These are phyloP conservation scores for Cyphellophora europaea DNA, from an alignment of 2,329 filamentous ascomycete genomes.

Conservation along the genomic window DNA sequence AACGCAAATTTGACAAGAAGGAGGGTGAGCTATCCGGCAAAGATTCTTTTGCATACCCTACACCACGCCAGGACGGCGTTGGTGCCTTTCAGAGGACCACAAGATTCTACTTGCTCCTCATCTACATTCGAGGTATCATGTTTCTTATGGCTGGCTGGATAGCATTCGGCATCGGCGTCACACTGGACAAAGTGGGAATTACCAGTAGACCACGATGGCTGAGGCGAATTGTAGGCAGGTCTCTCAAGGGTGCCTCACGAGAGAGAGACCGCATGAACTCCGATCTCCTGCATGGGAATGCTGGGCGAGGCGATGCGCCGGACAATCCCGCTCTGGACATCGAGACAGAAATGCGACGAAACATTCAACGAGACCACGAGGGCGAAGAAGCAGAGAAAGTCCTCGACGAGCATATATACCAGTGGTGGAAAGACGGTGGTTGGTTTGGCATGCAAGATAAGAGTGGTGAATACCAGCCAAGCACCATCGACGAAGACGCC, in stretches of 20 bases:
- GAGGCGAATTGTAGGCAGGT: constrained; percentile 24
- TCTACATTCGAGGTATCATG: constrained; percentile 68
- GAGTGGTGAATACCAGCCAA: constrained; percentile 66
- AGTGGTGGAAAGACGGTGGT: constrained; percentile 74
- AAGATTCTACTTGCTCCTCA: constrained; percentile 63
- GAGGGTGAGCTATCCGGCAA: constrained; percentile 16
- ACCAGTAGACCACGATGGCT: constrained; percentile 57
- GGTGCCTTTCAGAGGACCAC: constrained; percentile 70
- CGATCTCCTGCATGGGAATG: constrained; percentile 27
- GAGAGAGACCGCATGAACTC: constrained; percentile 18
- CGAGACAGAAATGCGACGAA: constrained; percentile 65
- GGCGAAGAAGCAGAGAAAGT: constrained; percentile 43
- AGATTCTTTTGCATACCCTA: constrained; percentile 25
- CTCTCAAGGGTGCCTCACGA: constrained; percentile 12
- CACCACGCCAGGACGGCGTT: constrained; percentile 50
- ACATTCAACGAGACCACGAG: constrained; percentile 33
- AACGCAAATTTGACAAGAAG: constrained; percentile 34
- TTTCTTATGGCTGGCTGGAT: constrained; percentile 52
- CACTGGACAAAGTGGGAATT: constrained; percentile 52
- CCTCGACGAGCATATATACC: constrained; percentile 67
- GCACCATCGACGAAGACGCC: constrained; percentile 47
- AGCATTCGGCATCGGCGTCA: constrained; percentile 44
- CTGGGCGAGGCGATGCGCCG: constrained; percentile 41
- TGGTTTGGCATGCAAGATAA: constrained; percentile 76
- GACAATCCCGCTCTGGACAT: constrained; percentile 63